Conservation (phyloP, 2,329 filamentous ascomycete species). For the Claviceps sp. region DNA sequence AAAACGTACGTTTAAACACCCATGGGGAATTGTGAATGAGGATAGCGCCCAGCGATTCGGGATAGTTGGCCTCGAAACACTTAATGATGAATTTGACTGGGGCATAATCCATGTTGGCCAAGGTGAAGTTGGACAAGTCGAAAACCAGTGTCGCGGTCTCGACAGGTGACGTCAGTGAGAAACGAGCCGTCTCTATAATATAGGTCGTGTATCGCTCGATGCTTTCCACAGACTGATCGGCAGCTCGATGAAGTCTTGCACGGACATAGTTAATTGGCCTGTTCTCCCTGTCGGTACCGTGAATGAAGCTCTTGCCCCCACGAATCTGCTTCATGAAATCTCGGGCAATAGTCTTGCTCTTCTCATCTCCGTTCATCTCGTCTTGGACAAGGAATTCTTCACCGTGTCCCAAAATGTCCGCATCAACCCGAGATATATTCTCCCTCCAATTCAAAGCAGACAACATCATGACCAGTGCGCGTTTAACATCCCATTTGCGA, state of each 20-base stretch:
- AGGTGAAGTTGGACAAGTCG: slow-evolving; percentile 56
- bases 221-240: slow-evolving; percentile 18
- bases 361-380: slow-evolving; percentile 13
- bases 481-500: slow-evolving; percentile 26
- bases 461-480: slow-evolving; percentile 25
- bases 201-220: slow-evolving; percentile 26
- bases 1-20: slow-evolving; percentile 40
- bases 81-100: slow-evolving; percentile 71
- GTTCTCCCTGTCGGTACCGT: slow-evolving; percentile 21
- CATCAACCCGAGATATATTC: slow-evolving; percentile 17
- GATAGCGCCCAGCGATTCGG: slow-evolving; percentile 56
- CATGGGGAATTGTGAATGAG: slow-evolving; percentile 65
- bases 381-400: slow-evolving; percentile 18
- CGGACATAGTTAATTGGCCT: slow-evolving; percentile 24
- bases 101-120: slow-evolving; percentile 65
- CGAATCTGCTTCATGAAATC: slow-evolving; percentile 23
- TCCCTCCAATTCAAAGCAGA: slow-evolving; percentile 24
- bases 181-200: slow-evolving; percentile 21
- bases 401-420: slow-evolving; percentile 19
- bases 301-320: slow-evolving; percentile 24
- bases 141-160: slow-evolving; percentile 39
- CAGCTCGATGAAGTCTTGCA: slow-evolving; percentile 20
- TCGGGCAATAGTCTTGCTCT: slow-evolving; percentile 3
- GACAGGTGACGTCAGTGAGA: slow-evolving; percentile 7
- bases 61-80: slow-evolving; percentile 67